A percentile compares a stretch with the other conserved stretches of the same genome.
These are phyloP conservation scores for Chaetoceros tenuissimus DNA, from an alignment of 108 stramenopile genomes.

Conservation along the genomic window DNA sequence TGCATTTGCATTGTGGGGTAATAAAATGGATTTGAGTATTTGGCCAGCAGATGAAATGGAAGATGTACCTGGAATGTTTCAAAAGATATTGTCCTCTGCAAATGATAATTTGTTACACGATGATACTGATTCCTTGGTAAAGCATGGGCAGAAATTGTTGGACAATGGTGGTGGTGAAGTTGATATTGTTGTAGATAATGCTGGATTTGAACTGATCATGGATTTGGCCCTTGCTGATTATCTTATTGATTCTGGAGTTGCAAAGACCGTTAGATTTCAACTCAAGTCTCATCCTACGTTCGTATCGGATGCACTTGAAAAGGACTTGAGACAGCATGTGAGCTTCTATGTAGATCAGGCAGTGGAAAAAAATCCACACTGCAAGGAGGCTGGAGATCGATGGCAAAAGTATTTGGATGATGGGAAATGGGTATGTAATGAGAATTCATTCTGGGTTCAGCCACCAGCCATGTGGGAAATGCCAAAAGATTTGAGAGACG, in stretches of 20 bases:
- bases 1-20: slow-evolving; percentile 89
- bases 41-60: slow-evolving; percentile 82
- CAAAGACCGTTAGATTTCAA: slow-evolving; percentile 75
- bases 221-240: slow-evolving; percentile 89
- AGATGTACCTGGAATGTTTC: slow-evolving; percentile 63
- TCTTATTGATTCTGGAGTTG: slow-evolving; percentile 72
- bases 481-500: slow-evolving; percentile 53
- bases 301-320: slow-evolving; percentile 91
- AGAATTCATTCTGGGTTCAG: slow-evolving; percentile 91
- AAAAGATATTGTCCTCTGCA: slow-evolving; percentile 58
- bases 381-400: slow-evolving; percentile 53
- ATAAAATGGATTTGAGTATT: slow-evolving; percentile 91
- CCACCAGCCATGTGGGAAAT: slow-evolving; percentile 92
- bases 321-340: slow-evolving; percentile 77
- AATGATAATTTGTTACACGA: slow-evolving; percentile 84
- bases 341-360: slow-evolving; percentile 55
- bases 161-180: slow-evolving; percentile 65
- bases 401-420: slow-evolving; percentile 66
- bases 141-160: slow-evolving; percentile 44
- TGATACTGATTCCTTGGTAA: slow-evolving; percentile 57
- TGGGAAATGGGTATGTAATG: slow-evolving; percentile 80
- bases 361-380: slow-evolving; percentile 34
- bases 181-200: slow-evolving; percentile 96
- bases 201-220: slow-evolving; percentile 92
- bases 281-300: slow-evolving; percentile 95